Base-by-base conservation (phyloP, 2,329 filamentous ascomycete genomes). In the Penicillium hordei region DNA sequence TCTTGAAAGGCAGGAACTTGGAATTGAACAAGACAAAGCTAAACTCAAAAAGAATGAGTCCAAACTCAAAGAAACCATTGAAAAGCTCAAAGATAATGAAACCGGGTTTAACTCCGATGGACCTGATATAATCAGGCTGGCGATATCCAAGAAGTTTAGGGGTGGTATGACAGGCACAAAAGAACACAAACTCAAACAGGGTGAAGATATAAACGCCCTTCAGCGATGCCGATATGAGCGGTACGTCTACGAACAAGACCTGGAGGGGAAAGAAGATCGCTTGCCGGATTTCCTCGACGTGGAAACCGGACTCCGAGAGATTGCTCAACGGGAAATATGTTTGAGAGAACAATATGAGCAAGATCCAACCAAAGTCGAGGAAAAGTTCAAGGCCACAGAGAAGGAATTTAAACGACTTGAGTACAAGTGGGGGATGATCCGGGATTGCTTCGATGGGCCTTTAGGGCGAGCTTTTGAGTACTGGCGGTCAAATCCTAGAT, bases 401-500 rank as follows among this genome's bases (percentile, higher is more conserved):
- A 44, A 43, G 12, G 31, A 23, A 34, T 48, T 23, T n/a, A 21
- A 12, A 10, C 19, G 5, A 17, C 19, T 40, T 52, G 19, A 25
- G 15, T 29, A 8, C 34, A 9, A 48, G 21, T 48, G 52, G 52
- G 19, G 25, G 34, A 6, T 15, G 17, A 19, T 21, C 15, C 52
- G 34, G 1, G 4, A 9, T 19, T 27, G 5, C 4, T 34, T 54
- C 2, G 7, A 29, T 15, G 52, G 42, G 6, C n/a, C 36, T n/a
- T 36, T 50, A n/a, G 17, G 1, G 19, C 54, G 57, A 51, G 57
- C 13, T 0, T 55, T 59, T 17, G 7, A 51, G 7, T 12, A 48
- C 19, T 59, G 57, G 57, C 46, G 52, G 21, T 43, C 46, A 10
- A 9, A 51, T 38, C 46, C 57, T 3, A 44, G 8, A 43, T 59